Percentiles rank a stretch among this genome's conserved stretches.
phyloP scores from a whole-genome alignment of 306 rosid genomes.

The Vigna trinervia region DNA sequence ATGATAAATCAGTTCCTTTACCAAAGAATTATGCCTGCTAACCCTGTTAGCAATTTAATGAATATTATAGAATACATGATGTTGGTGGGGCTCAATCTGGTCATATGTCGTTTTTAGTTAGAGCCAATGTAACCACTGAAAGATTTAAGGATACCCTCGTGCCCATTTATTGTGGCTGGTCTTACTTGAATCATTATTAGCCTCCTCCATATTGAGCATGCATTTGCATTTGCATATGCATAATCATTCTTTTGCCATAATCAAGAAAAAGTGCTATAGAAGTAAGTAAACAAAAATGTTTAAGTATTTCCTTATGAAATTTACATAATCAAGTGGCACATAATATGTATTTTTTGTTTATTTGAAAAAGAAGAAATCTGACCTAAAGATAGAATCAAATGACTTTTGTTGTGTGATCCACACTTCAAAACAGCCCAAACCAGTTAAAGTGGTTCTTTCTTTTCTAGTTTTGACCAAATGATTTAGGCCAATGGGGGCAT shows the following conservation, averaged over 20 bases:
- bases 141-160: constrained; percentile 43
- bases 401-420: neutral
- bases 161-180: constrained; percentile 37
- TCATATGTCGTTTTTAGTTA: constrained; percentile 55
- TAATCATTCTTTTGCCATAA: constrained; percentile 20
- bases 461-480: constrained; percentile 6
- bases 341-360: constrained; percentile 9
- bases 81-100: constrained; percentile 41
- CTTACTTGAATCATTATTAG: constrained; percentile 10
- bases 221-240: neutral
- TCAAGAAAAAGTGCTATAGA: neutral
- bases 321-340: constrained; percentile 23
- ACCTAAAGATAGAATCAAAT: neutral
- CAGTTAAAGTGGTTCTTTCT: constrained; percentile 19
- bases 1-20: constrained; percentile 42
- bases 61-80: constrained; percentile 36
- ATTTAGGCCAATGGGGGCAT: neutral
- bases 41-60: constrained; percentile 35
- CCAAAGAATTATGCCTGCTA: constrained; percentile 20
- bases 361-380: constrained; percentile 25
- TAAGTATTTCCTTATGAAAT: constrained; percentile 3
- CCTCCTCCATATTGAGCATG: neutral
- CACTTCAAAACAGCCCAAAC: constrained; percentile 5
- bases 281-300: neutral
- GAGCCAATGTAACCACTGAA: constrained; percentile 43